Base-by-base conservation (phyloP, 345 rosid species). In the Hypericum perforatum region DNA sequence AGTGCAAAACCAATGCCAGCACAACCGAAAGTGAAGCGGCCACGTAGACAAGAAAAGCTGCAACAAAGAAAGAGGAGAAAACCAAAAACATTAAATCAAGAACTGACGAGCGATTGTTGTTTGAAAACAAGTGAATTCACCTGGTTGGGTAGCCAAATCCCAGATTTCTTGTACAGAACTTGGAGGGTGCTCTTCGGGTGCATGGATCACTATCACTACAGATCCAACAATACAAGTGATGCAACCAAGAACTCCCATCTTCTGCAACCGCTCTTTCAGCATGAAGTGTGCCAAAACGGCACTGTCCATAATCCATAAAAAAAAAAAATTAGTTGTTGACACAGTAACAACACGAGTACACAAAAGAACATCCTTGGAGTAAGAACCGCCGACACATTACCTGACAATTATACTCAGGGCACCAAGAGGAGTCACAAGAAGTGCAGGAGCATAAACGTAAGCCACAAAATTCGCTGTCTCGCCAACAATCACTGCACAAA, bases 381-480 rank as follows among this genome's bases (percentile, higher is more conserved):
- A 41, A 64, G 56, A 37, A 50, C 16, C 39, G 8, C 13, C 53
- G 11, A 11, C 14, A 43, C 7, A 49, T 39, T 39, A 89, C 97
- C 97, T 86, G 64, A 84, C 68, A 65, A 90, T 86, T 43, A 90
- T 86, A 67, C 97, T 90, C 16, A 90, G 65, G 9, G 95, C 94
- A 45, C 97, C 94, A 46, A 86, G 91, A 2, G 97, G 95, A 0
- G 97, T 90, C 62, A 90, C 97, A 41, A 86, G 73, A 57, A 84
- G 86, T 11, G 97, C 97, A 5, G 95, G 97, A 48, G 94, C 95
- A 80, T 86, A 90, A 46, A 82, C 82, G 62, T 86, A 90, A 48
- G 97, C 95, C 53, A 86, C 94, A 52, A 86, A 90, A 68, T 90
- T 90, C 22, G 97, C 95, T 60, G 74, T 70, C 70, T 90, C 97